phyloP scores from a whole-genome alignment of 2,329 filamentous ascomycete species.

The Byssochlamys sp. region DNA sequence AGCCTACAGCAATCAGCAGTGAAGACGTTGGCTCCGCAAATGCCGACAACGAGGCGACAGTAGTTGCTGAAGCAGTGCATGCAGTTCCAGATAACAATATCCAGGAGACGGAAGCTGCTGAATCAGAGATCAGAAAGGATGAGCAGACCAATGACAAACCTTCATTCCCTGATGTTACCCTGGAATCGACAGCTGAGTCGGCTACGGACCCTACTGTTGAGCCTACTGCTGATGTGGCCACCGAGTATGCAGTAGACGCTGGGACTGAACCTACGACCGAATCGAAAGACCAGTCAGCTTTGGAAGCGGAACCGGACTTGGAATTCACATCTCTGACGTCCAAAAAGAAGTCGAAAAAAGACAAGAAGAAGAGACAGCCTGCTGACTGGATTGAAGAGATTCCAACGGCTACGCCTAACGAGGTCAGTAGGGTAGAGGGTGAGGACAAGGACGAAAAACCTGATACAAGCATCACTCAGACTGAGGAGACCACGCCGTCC shows the following conservation, averaged over 20 bases:
- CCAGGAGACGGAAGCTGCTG: neutral
- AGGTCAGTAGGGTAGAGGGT: neutral
- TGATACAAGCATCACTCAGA: neutral
- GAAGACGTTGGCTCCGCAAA: neutral
- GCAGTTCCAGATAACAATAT: neutral
- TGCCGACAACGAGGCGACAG: neutral
- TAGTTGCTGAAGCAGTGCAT: neutral
- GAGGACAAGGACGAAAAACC: neutral
- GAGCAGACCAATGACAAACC: neutral
- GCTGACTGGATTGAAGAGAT: neutral
- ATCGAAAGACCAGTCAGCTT: neutral
- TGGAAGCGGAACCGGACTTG: neutral
- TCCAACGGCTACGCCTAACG: neutral
- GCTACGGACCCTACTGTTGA: neutral
- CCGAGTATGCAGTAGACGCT: neutral
- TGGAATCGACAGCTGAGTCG: neutral
- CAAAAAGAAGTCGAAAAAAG: constrained; percentile 16
- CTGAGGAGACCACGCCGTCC: neutral
- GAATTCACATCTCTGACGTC: constrained; percentile 8
- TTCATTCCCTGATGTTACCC: neutral
- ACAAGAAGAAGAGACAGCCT: constrained; percentile 4
- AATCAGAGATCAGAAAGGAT: neutral
- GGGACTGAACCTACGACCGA: neutral
- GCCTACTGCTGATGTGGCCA: neutral
- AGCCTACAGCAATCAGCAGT: neutral